Evolutionary conservation across 2,329 filamentous ascomycete species (phyloP), one percentile per base, ranked within the genome.

Genomic region (Trichoderma sp.): DNA sequence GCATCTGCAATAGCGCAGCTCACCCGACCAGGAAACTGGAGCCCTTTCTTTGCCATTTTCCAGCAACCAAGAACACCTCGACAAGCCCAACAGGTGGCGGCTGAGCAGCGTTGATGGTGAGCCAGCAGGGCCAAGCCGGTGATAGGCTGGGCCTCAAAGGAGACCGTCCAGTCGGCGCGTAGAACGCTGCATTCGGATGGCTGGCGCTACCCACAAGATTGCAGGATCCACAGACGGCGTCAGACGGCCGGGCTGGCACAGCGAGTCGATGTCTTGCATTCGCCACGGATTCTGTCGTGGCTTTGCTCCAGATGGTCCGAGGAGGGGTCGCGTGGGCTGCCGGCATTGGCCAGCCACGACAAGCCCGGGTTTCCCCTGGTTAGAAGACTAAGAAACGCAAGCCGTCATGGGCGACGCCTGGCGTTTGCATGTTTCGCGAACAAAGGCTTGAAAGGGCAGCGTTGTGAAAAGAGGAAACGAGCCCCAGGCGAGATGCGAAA

Each of bases 191-290:
- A 82, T 80, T 80, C 80, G 81, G 81, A 81, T 81, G 81, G 81
- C 80, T 83, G 83, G 82, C 81, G 80, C 82, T 82, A 80, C 81
- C 80, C 83, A 82, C 74, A 79, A 82, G 79, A 82, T 81, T 81
- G 81, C 80, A 81, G 80, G 80, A 79, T 79, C 81, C 81, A 83
- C 82, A 80, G 80, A 79, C 80, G 78, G 80, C 82, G 83, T 84
- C 82, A 82, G 82, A 83, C 80, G 83, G 79, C 80, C 78, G 79
- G 78, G 77, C 78, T 80, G 79, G 75, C 79, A 80, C 80, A 83
- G 83, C 84, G 84, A 87, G 84, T 86, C 83, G 84, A 86, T 87
- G 83, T 83, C 80, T 81, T 83, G 82, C 82, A 82, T 82, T 74
- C 65, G 78, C 76, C 75, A 69, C 72, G 50, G 68, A 63, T 62